Evolutionary conservation across 441 rosid genomes (phyloP).

Genomic region (Eutrema salsugineum): DNA sequence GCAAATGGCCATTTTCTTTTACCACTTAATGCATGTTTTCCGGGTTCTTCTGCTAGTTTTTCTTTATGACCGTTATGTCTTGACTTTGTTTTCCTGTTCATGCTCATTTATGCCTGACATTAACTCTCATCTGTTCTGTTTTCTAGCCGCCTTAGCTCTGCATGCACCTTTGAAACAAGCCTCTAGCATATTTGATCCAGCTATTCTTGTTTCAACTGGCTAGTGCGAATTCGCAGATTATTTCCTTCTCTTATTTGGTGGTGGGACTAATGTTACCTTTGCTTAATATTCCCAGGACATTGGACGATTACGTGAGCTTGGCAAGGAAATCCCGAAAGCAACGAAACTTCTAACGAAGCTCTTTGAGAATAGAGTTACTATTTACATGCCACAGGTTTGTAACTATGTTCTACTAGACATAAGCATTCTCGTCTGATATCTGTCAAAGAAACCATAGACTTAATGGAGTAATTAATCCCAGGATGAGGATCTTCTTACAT

Average conservation of each 20-base stretch:
- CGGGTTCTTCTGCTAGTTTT: background rate
- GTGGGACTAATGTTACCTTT: background rate
- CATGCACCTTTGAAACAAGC: background rate
- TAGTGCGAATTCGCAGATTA: background rate
- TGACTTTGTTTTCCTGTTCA: background rate
- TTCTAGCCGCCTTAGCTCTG: background rate
- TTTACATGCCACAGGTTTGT: conserved; percentile 87
- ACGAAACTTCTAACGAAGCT: conserved; percentile 75
- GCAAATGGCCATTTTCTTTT: background rate
- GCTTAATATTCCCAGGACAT: conserved; percentile 54
- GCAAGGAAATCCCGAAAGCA: conserved; percentile 69
- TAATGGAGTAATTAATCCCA: conserved; percentile 39
- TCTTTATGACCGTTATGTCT: background rate
- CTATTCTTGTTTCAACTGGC: background rate
- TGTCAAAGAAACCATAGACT: conserved; percentile 5
- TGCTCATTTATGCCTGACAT: background rate
- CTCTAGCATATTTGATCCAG: background rate
- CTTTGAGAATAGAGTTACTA: conserved; percentile 79
- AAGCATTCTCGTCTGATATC: conserved; percentile 5
- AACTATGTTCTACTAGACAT: background rate
- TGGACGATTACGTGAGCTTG: conserved; percentile 62
- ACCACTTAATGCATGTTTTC: background rate
- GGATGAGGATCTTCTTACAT: conserved; percentile 81
- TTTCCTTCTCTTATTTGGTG: background rate
- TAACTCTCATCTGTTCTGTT: background rate